Evolutionary conservation across 371 early-diverging fungal species (phyloP).

Genomic region (Mucor racemosus): DNA sequence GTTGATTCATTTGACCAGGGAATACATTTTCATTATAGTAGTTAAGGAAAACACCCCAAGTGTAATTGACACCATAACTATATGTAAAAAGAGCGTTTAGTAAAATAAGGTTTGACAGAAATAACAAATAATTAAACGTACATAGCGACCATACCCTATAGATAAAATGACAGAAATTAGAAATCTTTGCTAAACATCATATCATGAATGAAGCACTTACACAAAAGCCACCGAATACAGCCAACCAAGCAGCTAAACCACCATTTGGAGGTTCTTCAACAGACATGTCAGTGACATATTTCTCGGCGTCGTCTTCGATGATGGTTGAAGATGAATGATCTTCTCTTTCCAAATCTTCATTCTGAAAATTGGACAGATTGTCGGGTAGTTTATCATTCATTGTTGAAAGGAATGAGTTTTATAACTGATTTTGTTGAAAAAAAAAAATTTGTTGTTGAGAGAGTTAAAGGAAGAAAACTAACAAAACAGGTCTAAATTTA

Average conservation of each 20-base stretch:
- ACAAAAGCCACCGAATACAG: neutral
- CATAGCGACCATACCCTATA: neutral
- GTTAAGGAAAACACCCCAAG: conserved; percentile 44
- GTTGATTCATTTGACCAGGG: conserved; percentile 31
- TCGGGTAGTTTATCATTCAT: neutral
- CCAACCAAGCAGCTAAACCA: neutral
- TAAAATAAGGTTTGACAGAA: too few relatives aligned
- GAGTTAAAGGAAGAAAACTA: too few relatives aligned
- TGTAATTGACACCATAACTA: conserved; percentile 48
- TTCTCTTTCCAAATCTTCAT: neutral
- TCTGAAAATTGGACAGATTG: neutral
- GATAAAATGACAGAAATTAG: neutral
- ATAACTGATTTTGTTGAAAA: neutral
- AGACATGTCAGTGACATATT: neutral
- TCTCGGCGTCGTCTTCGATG: neutral
- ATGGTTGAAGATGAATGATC: neutral
- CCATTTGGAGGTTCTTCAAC: neutral
- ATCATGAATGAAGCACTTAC: neutral
- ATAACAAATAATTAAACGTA: neutral
- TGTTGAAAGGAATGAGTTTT: neutral
- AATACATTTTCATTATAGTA: conserved; percentile 39
- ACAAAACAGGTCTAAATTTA: too few relatives aligned
- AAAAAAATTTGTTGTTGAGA: neutral
- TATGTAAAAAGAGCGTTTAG: neutral
- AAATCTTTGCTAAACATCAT: neutral